A percentile compares a stretch with the other conserved stretches of the same genome.
Conservation (phyloP, 1,284 basidiomycete genomes). For the Fistulina hepatica region DNA sequence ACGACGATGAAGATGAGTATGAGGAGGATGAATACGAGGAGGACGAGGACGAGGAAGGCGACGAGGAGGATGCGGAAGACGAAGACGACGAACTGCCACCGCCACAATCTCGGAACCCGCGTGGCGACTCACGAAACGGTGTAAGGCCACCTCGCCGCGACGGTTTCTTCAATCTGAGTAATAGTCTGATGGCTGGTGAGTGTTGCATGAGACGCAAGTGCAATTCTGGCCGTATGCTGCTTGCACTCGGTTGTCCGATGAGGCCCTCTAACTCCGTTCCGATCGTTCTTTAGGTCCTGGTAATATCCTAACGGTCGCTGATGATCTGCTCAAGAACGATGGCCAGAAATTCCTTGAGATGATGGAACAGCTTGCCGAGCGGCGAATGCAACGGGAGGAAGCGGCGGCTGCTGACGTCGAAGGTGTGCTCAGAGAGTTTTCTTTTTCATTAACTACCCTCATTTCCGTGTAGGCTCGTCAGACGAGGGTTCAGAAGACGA, state of each 20-base stretch:
- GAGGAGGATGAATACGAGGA: constrained; percentile 40
- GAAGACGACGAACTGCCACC: constrained; percentile 9
- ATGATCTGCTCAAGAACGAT: constrained; percentile 96
- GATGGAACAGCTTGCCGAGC: constrained; percentile 99
- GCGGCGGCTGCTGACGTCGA: constrained; percentile 70
- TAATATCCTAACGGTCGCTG: constrained; percentile 96
- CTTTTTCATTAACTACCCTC: no score
- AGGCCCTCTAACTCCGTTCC: constrained; percentile 7
- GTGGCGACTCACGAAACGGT: constrained; percentile 15
- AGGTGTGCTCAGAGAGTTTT: no score
- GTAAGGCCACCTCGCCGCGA: constrained; percentile 29
- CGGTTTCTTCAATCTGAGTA: constrained; percentile 73
- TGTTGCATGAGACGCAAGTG: no score
- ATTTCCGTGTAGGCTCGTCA: no score
- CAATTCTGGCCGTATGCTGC: no score
- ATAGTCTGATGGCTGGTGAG: constrained; percentile 70
- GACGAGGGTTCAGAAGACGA: no score
- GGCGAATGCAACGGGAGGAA: constrained; percentile 87
- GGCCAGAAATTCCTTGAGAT: constrained; percentile 99
- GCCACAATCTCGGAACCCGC: no score
- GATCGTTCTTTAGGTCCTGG: constrained; percentile 41
- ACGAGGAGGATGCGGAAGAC: constrained; percentile 23
- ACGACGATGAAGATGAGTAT: constrained; percentile 50
- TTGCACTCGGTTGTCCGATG: no score
- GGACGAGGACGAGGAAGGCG: constrained; percentile 13